Conservation (phyloP, 225 moss, liverwort and hornwort species). For the Pseudisothecium myosuroides region DNA sequence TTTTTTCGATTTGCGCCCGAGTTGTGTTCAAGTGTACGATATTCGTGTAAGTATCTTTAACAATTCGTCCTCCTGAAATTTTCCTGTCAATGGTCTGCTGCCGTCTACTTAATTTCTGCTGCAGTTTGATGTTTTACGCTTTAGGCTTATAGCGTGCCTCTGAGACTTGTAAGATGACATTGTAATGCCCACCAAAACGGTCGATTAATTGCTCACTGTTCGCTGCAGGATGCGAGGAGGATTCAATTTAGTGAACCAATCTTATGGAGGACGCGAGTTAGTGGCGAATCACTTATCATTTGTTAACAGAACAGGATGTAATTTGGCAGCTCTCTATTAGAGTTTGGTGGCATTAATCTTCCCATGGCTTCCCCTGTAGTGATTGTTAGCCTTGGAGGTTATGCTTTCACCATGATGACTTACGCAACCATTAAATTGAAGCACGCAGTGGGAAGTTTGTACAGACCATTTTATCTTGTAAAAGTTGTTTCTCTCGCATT, state of each 20-base stretch:
- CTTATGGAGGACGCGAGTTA: not conserved
- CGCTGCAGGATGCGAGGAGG: slow-evolving; percentile 7
- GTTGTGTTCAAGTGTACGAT: not conserved
- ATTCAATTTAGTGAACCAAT: not conserved
- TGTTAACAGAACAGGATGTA: not conserved
- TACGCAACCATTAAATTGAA: not conserved
- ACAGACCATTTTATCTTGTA: not conserved
- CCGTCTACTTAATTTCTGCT: not conserved
- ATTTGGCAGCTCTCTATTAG: not conserved
- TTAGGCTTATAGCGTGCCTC: not conserved
- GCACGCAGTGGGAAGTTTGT: not conserved
- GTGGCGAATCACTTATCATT: not conserved
- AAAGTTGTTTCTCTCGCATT: not conserved
- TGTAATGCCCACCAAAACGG: not conserved
- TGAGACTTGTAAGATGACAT: not conserved
- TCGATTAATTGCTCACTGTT: not conserved
- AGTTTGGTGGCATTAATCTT: not conserved
- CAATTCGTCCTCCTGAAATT: not conserved
- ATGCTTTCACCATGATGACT: not conserved
- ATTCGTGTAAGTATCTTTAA: not conserved
- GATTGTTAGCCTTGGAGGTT: not conserved
- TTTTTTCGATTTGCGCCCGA: not conserved
- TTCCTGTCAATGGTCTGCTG: not conserved
- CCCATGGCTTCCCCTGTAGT: not conserved
- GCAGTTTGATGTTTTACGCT: not conserved